Conservation (phyloP, 116 monocot genomes). For the Zostera marina region DNA sequence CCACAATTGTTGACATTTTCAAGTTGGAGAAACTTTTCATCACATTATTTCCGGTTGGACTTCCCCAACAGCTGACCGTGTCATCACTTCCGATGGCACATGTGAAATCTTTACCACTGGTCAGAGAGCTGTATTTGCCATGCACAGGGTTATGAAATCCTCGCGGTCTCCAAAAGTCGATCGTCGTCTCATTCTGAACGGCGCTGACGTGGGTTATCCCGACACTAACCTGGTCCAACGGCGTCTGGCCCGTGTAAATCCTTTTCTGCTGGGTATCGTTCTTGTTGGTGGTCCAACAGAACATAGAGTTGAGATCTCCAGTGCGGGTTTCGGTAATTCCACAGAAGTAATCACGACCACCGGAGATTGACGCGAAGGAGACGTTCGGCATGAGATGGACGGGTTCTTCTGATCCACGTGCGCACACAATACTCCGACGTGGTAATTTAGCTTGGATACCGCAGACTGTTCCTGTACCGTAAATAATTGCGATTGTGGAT, state of each 20-base stretch:
- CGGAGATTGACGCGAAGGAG: constrained; percentile 37
- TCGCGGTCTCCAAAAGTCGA: constrained; percentile 40
- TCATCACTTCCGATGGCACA: constrained; percentile 21
- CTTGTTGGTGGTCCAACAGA: constrained; percentile 40
- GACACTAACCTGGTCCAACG: constrained; percentile 23
- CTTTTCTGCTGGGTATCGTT: constrained; percentile 14
- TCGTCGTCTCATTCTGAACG: constrained; percentile 7
- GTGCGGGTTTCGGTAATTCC: constrained; percentile 41
- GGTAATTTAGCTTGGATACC: constrained; percentile 24
- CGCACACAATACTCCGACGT: neutral
- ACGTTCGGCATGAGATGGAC: neutral
- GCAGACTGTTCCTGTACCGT: constrained; percentile 32
- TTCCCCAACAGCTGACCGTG: constrained; percentile 45
- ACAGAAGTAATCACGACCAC: constrained; percentile 48
- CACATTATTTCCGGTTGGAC: constrained; percentile 11
- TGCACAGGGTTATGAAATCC: constrained; percentile 4
- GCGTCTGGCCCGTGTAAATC: constrained; percentile 17
- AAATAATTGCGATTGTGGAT: constrained; percentile 33
- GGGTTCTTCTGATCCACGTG: neutral
- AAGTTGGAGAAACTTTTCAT: constrained; percentile 15
- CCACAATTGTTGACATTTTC: constrained; percentile 40
- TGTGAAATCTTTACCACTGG: constrained; percentile 59
- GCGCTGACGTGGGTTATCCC: constrained; percentile 40
- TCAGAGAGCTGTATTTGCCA: constrained; percentile 52
- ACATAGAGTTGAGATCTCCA: constrained; percentile 16